These are phyloP conservation scores for Lolium perenne DNA, from an alignment of 176 grass and related monocot species.

Conservation along the genomic window DNA sequence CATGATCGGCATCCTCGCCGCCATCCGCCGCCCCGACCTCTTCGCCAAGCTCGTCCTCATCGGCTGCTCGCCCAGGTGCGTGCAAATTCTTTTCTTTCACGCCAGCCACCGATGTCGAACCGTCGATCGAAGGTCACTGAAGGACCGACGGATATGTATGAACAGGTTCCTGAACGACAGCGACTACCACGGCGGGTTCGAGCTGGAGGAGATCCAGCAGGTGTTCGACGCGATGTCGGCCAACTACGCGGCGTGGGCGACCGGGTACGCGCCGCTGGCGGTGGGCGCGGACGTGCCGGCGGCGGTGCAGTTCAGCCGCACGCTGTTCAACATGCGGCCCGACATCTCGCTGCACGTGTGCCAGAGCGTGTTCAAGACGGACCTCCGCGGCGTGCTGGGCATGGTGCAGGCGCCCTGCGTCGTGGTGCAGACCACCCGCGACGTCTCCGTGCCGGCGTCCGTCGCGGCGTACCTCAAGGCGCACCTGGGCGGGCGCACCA, in stretches of 20 bases:
- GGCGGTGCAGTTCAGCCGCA: conserved; percentile 96
- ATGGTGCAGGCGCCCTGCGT: conserved; percentile 75
- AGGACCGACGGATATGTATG: too few relatives aligned
- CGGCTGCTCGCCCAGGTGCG: conserved; percentile 62
- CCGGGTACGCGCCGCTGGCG: conserved; percentile 85
- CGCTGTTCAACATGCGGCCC: conserved; percentile 99
- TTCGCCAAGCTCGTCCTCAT: conserved; percentile 92
- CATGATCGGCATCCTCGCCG: conserved; percentile 93
- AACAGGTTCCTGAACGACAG: conserved; percentile 74
- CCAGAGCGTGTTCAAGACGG: conserved; percentile 85
- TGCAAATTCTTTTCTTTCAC: too few relatives aligned
- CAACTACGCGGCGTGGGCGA: conserved; percentile 94
- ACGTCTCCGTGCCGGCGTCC: conserved; percentile 84
- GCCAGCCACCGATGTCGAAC: too few relatives aligned
- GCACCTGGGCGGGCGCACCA: conserved; percentile 77
- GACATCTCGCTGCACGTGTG: conserved; percentile 93
- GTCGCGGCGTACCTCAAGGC: conserved; percentile 73
- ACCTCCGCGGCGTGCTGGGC: conserved; percentile 76
- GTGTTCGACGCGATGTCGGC: conserved; percentile 85
- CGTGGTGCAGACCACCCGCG: conserved; percentile 84
- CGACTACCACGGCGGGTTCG: conserved; percentile 93
- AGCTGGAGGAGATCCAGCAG: conserved; percentile 72
- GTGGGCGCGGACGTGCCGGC: conserved; percentile 90
- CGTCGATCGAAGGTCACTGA: too few relatives aligned
- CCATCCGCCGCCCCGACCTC: conserved; percentile 84